phyloP scores from a whole-genome alignment of 495 filamentous ascomycete genomes.

The Aspergillus indologenus region DNA sequence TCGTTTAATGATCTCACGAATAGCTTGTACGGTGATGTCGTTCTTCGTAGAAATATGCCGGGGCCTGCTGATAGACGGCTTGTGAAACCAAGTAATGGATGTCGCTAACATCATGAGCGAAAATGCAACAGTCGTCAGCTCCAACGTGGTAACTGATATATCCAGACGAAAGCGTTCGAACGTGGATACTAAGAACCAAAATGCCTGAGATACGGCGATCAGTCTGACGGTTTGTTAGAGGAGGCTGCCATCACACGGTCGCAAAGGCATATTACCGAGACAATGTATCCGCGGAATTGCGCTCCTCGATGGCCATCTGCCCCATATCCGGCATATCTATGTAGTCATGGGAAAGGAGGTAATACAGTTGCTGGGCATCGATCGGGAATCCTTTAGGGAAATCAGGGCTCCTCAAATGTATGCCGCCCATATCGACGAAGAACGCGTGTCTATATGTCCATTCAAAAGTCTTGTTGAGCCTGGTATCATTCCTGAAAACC shows the following conservation, averaged over 20 bases:
- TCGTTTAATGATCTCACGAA: background rate
- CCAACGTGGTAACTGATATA: background rate
- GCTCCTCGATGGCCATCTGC: slow-evolving; percentile 2
- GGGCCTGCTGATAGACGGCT: slow-evolving; percentile 2
- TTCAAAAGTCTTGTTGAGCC: background rate
- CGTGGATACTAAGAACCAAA: background rate
- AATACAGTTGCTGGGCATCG: slow-evolving; percentile 3
- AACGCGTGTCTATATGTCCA: slow-evolving; percentile 6
- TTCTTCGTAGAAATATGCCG: slow-evolving; percentile 3
- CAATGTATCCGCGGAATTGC: background rate
- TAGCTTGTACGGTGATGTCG: slow-evolving; percentile 1
- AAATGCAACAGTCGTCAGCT: slow-evolving; percentile 1
- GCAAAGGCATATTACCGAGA: slow-evolving; percentile 3
- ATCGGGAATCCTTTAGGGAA: slow-evolving; percentile 3
- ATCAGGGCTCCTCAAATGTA: slow-evolving; percentile 8
- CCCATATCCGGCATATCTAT: background rate
- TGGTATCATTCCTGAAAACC: background rate
- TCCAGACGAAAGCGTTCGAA: background rate
- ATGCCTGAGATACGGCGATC: slow-evolving; percentile 1
- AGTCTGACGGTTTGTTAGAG: background rate
- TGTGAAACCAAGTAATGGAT: slow-evolving; percentile 1
- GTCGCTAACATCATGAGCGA: slow-evolving; percentile 3
- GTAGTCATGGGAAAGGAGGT: background rate
- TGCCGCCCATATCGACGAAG: slow-evolving; percentile 3
- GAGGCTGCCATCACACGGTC: too few relatives aligned